Conservation (phyloP, 75 land plant genomes). For the Cunninghamia lanceolata region DNA sequence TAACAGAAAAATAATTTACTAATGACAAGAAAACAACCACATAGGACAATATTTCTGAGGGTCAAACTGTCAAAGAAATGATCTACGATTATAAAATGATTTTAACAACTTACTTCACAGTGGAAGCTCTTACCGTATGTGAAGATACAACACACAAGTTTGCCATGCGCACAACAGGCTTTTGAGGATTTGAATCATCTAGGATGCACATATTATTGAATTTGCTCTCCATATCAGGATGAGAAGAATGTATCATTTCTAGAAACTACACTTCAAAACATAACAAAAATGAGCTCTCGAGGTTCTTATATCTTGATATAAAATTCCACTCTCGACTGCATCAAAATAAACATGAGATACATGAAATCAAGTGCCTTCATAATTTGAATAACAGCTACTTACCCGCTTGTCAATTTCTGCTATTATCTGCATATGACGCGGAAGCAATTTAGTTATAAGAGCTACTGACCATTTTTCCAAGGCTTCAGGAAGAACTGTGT, state of each 20-base stretch:
- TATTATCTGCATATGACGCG: constrained; percentile 94
- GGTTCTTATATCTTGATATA: neutral
- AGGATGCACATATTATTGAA: constrained; percentile 51
- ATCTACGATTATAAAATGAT: neutral
- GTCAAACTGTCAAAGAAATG: neutral
- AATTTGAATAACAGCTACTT: constrained; percentile 8
- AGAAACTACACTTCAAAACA: constrained; percentile 53
- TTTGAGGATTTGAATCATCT: constrained; percentile 74
- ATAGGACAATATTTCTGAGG: neutral
- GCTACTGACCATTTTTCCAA: constrained; percentile 94
- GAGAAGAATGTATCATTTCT: constrained; percentile 40
- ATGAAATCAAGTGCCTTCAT: neutral
- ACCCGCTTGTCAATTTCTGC: constrained; percentile 91
- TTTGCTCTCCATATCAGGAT: constrained; percentile 55
- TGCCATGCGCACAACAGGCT: constrained; percentile 89
- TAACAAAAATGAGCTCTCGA: neutral
- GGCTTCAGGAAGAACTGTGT: constrained; percentile 98
- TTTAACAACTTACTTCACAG: neutral
- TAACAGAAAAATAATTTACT: neutral
- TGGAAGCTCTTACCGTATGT: constrained; percentile 62
- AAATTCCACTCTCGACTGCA: neutral
- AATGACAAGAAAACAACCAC: neutral
- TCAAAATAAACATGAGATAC: constrained; percentile 3
- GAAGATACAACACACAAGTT: constrained; percentile 86
- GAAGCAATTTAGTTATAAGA: constrained; percentile 87